These are phyloP conservation scores for Trichoderma hamatum DNA, from an alignment of 2,329 filamentous ascomycete species.

Conservation along the genomic window DNA sequence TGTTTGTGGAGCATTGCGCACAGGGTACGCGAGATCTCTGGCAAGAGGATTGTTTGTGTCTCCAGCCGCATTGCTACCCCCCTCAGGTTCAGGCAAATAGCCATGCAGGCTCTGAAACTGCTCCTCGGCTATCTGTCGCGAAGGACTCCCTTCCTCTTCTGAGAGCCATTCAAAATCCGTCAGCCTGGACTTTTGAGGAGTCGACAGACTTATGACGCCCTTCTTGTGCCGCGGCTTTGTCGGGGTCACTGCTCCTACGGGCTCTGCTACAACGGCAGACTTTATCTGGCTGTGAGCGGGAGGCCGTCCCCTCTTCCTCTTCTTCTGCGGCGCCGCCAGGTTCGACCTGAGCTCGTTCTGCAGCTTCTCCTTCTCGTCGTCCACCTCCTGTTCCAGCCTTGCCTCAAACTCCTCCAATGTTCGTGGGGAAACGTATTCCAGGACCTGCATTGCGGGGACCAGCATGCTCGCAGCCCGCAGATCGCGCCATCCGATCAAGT, in stretches of 20 bases:
- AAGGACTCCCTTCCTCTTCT: constrained; percentile 38
- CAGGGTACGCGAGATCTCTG: background rate
- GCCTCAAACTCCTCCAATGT: constrained; percentile 62
- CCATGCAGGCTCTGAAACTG: constrained; percentile 21
- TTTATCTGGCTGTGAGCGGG: constrained; percentile 41
- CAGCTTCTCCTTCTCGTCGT: constrained; percentile 42
- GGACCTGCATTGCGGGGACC: constrained; percentile 51
- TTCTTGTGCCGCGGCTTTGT: constrained; percentile 35
- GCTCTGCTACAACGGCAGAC: constrained; percentile 37
- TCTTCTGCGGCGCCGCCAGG: constrained; percentile 27
- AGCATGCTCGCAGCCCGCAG: constrained; percentile 52
- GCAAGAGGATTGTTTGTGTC: background rate
- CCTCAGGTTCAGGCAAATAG: constrained; percentile 21
- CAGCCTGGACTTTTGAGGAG: constrained; percentile 40
- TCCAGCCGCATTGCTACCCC: background rate
- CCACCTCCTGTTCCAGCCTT: constrained; percentile 46
- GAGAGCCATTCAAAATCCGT: constrained; percentile 38
- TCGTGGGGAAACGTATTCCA: constrained; percentile 62
- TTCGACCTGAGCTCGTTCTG: constrained; percentile 33
- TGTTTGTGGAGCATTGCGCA: background rate
- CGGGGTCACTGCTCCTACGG: constrained; percentile 32
- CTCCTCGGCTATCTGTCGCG: constrained; percentile 37
- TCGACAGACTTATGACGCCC: constrained; percentile 42
- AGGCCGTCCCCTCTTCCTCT: constrained; percentile 36
- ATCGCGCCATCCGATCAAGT: constrained; percentile 59